Percentiles rank a stretch among this genome's conserved stretches.
Conservation (phyloP, 83 land plant genomes). For the Larix sibirica region DNA sequence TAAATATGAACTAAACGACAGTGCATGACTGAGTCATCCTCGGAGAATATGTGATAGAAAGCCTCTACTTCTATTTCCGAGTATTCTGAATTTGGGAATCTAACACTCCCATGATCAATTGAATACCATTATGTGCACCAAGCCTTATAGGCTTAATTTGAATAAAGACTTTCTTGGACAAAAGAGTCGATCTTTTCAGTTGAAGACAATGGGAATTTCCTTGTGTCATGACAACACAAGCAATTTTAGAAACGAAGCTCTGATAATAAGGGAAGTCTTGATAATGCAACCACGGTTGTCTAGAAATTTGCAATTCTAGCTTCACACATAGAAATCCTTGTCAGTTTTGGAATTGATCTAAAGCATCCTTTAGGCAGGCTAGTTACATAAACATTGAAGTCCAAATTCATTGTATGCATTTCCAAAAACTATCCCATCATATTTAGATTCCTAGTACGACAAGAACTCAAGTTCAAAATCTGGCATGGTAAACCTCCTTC, state of each 20-base stretch:
- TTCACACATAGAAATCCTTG: slow-evolving; percentile 75
- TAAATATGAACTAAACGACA: slow-evolving; percentile 21
- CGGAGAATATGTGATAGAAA: slow-evolving; percentile 29
- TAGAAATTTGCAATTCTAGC: slow-evolving; percentile 78
- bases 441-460: slow-evolving; percentile 56
- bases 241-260: slow-evolving; percentile 90
- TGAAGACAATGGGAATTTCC: slow-evolving; percentile 38
- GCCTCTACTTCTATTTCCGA: slow-evolving; percentile 27
- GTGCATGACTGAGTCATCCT: slow-evolving; percentile 28
- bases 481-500: slow-evolving; percentile 68
- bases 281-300: slow-evolving; percentile 77
- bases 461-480: slow-evolving; percentile 51
- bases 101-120: slow-evolving; percentile 12
- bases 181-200: background rate
- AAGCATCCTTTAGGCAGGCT: slow-evolving; percentile 72
- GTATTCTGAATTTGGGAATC: slow-evolving; percentile 21
- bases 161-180: background rate
- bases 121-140: slow-evolving; percentile 7
- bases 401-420: slow-evolving; percentile 68
- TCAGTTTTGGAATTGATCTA: slow-evolving; percentile 70
- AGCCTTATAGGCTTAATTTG: background rate
- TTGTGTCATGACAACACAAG: slow-evolving; percentile 64
- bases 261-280: slow-evolving; percentile 56
- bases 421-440: slow-evolving; percentile 62
- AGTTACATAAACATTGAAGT: slow-evolving; percentile 55